Base-by-base conservation (phyloP, 2,329 filamentous ascomycete species). In the Xylaria sp. region DNA sequence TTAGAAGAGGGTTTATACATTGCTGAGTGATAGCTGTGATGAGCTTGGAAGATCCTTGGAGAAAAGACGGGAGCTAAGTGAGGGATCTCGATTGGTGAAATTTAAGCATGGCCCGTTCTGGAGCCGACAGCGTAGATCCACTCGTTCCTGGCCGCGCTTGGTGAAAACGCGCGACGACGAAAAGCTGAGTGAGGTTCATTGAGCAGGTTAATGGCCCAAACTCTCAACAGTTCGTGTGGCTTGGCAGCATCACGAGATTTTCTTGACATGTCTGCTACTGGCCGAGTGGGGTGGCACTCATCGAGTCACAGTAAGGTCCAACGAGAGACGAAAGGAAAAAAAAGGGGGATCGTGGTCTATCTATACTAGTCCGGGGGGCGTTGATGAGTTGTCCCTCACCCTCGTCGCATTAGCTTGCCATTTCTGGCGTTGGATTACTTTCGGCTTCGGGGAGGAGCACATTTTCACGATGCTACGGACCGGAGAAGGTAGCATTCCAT, bases 341-440 rank as follows among this genome's bases (percentile, higher is more conserved):
- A 68, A 64, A 46, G 58, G 62, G 56, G 18, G 41, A 46, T 18
- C 2, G 67, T 67, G 52, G 33, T 49, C 31, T 41, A 31, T 20
- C 13, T 61, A 25, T 49, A 12, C 41, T 64, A 39, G 52, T 51
- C 39, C 8, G 58, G 41, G 58, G 41, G 61, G 20, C 36, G n/a
- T 56, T 60, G 70, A 70, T 72, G 70, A 67, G 70, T 72, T 72
- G 70, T 72, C 64, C 62, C 28, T 63, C 57, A 57, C 62, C 67
- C 65, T 64, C 36, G 68, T 55, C 68, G 68, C 64, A 68, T 66
- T 62, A 28, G 60, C 70, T 68, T 70, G 25, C 70, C 64, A 43
- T 58, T 62, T 64, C 39, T 54, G 62, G 70, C 25, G 33, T 54
- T 55, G 36, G 65, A 48, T 57, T 61, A 23, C 46, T 58, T 36